Evolutionary conservation across 2,329 filamentous ascomycete species (phyloP), one percentile per base, ranked within the genome.

Genomic region (Cercospora sojina): DNA sequence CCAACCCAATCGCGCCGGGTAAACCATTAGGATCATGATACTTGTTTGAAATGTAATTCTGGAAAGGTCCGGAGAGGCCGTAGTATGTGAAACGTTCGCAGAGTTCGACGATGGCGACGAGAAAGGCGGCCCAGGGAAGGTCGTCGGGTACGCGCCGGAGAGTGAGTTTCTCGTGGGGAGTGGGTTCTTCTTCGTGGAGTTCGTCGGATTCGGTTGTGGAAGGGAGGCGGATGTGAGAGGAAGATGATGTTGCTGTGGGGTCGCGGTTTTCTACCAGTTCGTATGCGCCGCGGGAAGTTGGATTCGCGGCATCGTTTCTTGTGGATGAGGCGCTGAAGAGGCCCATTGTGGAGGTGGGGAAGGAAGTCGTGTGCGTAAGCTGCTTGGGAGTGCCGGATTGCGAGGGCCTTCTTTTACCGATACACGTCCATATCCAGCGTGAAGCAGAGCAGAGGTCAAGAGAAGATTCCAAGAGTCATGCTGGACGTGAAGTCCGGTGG

Each of bases 1-100:
- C 74, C 4, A 82, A 67, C 6, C 80, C 79, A 25, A 71, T 67
- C 3, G 69, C 69, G 20, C 70, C 70, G 13, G 70, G 70, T 20
- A 71, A 62, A 18, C 79, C 80, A 59, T 79, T 79, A n/a, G 77
- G 71, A 57, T 67, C 74, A 55, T 76, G 69, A 64, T 77, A 78
- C n/a, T 70, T 70, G 63, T 81, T 81, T 25, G 78, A 73, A 67
- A 82, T 82, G 71, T 83, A 83, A 64, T 83, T 83, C 67, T 82
- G 80, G 51, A 82, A 80, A 3, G 80, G 81, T 0, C 69, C 71
- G 5, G 63, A 68, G 6, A 72, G 60, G 6, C 71, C 71, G 47
- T 71, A 72, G 55, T 73, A 73, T 3, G 71, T 71, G 65, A 73
- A 73, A 16, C 72, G 64, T 55, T 73, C 71, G 53, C 72, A 71